A percentile compares a stretch with the other conserved stretches of the same genome.
Evolutionary conservation across 352 stramenopile genomes (phyloP).

Genomic region (Globisporangium nagaii): DNA sequence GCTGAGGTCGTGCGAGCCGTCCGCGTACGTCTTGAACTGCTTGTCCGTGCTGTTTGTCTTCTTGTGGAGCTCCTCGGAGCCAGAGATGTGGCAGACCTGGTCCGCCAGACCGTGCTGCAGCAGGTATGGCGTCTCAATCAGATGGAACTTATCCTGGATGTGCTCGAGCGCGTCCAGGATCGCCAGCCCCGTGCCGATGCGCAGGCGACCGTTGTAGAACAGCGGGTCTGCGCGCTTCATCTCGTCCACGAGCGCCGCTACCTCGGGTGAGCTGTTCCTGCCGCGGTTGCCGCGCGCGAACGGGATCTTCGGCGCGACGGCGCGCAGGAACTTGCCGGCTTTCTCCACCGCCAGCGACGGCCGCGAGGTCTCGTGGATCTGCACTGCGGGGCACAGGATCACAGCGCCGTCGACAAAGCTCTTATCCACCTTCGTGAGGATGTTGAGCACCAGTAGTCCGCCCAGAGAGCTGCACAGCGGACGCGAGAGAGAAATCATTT

Average conservation of each 20-base stretch:
- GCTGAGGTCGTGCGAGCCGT: conserved; percentile 61
- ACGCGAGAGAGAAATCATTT: conserved; percentile 4
- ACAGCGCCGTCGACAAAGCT: conserved; percentile 63
- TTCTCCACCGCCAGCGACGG: conserved; percentile 39
- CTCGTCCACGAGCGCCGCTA: conserved; percentile 44
- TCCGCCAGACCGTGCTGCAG: conserved; percentile 72
- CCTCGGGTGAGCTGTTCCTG: conserved; percentile 57
- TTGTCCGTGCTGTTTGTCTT: conserved; percentile 64
- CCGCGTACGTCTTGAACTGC: conserved; percentile 54
- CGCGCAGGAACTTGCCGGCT: conserved; percentile 46
- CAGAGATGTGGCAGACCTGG: conserved; percentile 61
- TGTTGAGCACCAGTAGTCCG: conserved; percentile 56
- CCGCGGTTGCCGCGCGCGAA: conserved; percentile 48
- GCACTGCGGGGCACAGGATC: conserved; percentile 59
- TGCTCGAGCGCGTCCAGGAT: conserved; percentile 53
- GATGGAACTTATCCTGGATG: conserved; percentile 49
- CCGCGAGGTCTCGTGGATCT: conserved; percentile 55
- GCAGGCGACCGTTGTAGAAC: conserved; percentile 70
- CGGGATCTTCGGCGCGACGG: conserved; percentile 59
- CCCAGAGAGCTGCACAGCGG: conserved; percentile 65
- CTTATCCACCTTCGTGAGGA: conserved; percentile 38
- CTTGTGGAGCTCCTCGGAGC: conserved; percentile 48
- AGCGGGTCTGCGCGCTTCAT: conserved; percentile 57
- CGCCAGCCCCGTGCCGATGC: conserved; percentile 66
- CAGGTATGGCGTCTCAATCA: conserved; percentile 69